Base-by-base conservation (phyloP, 129 eudicot genomes). In the Flaveria bidentis region DNA sequence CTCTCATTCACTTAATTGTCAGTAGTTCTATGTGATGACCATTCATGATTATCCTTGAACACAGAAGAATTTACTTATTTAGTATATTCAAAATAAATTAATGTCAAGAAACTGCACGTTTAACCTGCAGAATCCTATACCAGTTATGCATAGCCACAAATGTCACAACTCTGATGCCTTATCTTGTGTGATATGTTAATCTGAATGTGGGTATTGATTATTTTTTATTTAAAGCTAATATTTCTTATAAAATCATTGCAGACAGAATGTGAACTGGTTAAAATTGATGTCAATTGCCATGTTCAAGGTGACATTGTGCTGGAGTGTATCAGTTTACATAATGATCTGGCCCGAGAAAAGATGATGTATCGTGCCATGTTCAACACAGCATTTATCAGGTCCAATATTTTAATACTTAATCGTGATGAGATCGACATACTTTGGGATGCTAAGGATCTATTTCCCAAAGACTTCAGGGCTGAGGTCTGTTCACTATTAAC, bases 341-440 rank as follows among this genome's bases (percentile, higher is more conserved):
- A 83, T 75, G 96, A 88, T 77, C 75, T 85, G 87, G 86, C 82
- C 67, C 88, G 85, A 26, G 97, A 93, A 83, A 81, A 81, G 71
- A 84, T 91, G 88, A 88, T 91, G 89, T 91, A 88, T 14, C 89
- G 98, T 25, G 89, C 84, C 78, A 87, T 93, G 97, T 93, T 91
- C 64, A 91, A 93, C 85, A 90, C 97, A 25, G 87, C 97, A 16
- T 95, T 95, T 78, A 91, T 95, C n/a, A 81, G 99, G 84, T 95
- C 99, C 65, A 95, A 95, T 74, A 95, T 95, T 67, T 76, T 95
- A 77, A 89, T 95, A 82, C 89, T 95, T 74, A 89, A 77, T 75
- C 90, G 94, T n/a, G 96, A 95, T 70, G 99, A 95, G 33, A 79
- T 95, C 52, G 97, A 95, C 84, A 82, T 83, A 50, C 75, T 87